Conservation (phyloP, 169 alveolate species). For the Plasmodium yoelii region DNA sequence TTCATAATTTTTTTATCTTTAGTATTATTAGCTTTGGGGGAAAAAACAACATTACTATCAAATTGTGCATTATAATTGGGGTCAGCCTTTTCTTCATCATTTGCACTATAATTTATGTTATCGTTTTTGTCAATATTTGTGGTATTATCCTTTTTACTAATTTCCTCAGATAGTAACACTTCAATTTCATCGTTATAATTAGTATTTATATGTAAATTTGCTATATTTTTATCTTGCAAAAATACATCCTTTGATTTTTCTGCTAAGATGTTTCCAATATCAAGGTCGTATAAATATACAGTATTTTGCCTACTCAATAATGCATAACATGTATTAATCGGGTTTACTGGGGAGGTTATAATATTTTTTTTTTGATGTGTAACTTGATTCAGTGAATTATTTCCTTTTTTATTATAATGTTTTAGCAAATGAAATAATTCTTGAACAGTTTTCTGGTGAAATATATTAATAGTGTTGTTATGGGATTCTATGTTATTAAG, state of each 20-base stretch:
- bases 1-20: neutral
- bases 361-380: neutral
- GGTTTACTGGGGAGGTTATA: neutral
- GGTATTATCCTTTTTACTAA: neutral
- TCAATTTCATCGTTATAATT: conserved; percentile 64
- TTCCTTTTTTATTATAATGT: neutral
- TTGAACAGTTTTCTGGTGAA: conserved; percentile 33
- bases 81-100: neutral
- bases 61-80: neutral
- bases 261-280: conserved; percentile 4
- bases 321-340: conserved; percentile 35
- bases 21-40: neutral
- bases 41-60: neutral
- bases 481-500: conserved; percentile 12
- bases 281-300: conserved; percentile 20
- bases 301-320: conserved; percentile 26
- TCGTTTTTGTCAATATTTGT: neutral
- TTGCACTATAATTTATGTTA: neutral
- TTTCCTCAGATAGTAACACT: conserved; percentile 23
- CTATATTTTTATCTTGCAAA: conserved; percentile 15
- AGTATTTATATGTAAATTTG: conserved; percentile 13
- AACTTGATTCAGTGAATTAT: conserved; percentile 6
- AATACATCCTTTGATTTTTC: conserved; percentile 19
- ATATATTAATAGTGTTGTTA: neutral
- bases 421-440: conserved; percentile 14